These are phyloP conservation scores for Paraconiothyrium brasiliense DNA, from an alignment of 2,329 filamentous ascomycete genomes.

Conservation along the genomic window DNA sequence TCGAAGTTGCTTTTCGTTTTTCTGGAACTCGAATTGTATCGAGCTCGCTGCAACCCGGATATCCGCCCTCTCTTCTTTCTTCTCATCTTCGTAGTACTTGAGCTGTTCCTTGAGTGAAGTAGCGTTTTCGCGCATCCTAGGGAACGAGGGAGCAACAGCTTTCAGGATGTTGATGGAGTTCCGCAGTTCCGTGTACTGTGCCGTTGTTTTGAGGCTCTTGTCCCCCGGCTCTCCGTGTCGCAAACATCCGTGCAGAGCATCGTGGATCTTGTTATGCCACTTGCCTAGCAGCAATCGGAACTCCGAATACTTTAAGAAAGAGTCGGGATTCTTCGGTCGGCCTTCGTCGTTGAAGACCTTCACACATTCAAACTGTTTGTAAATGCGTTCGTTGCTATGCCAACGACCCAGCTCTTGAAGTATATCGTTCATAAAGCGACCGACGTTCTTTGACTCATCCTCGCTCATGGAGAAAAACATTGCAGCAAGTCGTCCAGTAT, in stretches of 20 bases:
- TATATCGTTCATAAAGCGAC: slow-evolving; percentile 85
- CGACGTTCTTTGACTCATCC: slow-evolving; percentile 91
- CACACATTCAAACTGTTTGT: slow-evolving; percentile 84
- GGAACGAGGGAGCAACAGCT: slow-evolving; percentile 81
- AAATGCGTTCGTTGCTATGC: slow-evolving; percentile 79
- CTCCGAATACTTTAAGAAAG: slow-evolving; percentile 82
- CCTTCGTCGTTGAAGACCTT: slow-evolving; percentile 73
- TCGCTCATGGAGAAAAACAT: slow-evolving; percentile 91
- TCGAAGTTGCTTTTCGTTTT: slow-evolving; percentile 73
- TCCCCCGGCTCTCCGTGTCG: slow-evolving; percentile 4
- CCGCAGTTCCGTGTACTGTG: slow-evolving; percentile 97
- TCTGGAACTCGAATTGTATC: slow-evolving; percentile 74
- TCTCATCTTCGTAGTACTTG: slow-evolving; percentile 63
- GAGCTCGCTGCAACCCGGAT: slow-evolving; percentile 78
- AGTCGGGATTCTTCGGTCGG: slow-evolving; percentile 63
- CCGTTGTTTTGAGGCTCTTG: slow-evolving; percentile 80
- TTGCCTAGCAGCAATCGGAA: slow-evolving; percentile 87
- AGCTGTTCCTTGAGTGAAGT: slow-evolving; percentile 72
- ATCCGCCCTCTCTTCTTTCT: slow-evolving; percentile 72
- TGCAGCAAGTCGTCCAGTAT: slow-evolving; percentile 78
- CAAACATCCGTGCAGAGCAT: slow-evolving; percentile 63
- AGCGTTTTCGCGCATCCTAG: slow-evolving; percentile 89
- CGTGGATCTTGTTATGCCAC: slow-evolving; percentile 87
- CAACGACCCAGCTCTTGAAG: slow-evolving; percentile 82
- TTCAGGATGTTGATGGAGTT: slow-evolving; percentile 94